Percentiles rank a stretch among this genome's conserved stretches.
Conservation (phyloP, 2,329 filamentous ascomycete species). For the Hymenoscyphus scutula region DNA sequence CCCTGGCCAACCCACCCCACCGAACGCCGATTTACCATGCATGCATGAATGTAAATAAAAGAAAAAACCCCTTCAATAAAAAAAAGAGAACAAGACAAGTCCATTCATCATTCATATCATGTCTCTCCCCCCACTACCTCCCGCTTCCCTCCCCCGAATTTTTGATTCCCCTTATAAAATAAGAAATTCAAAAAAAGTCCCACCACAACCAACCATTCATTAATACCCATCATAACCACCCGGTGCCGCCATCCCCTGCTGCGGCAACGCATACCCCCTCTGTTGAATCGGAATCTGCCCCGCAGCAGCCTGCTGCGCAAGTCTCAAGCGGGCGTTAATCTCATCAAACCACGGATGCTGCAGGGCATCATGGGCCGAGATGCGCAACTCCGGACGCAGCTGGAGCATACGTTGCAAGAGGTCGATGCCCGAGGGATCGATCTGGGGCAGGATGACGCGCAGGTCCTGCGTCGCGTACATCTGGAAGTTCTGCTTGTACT, state of each 20-base stretch:
- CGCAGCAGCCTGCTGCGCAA: conserved; percentile 23
- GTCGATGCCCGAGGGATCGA: conserved; percentile 84
- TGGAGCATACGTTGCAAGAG: conserved; percentile 89
- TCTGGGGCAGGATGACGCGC: conserved; percentile 80
- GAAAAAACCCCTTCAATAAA: conserved; percentile 11
- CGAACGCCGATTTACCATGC: too few relatives aligned
- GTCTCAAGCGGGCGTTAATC: conserved; percentile 40
- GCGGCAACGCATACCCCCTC: conserved; percentile 28
- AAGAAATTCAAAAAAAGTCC: too few relatives aligned
- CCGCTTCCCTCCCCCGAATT: too few relatives aligned
- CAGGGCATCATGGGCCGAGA: conserved; percentile 82
- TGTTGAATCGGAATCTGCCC: conserved; percentile 25
- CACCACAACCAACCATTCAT: too few relatives aligned
- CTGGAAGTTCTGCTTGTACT: conserved; percentile 94
- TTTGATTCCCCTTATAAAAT: too few relatives aligned
- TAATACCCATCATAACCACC: conserved; percentile 29
- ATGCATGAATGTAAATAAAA: neutral
- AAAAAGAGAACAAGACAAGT: too few relatives aligned
- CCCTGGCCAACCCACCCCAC: too few relatives aligned
- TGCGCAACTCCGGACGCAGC: conserved; percentile 83
- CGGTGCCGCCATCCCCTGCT: conserved; percentile 28
- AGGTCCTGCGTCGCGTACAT: conserved; percentile 93
- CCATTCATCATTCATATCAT: too few relatives aligned
- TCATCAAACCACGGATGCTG: conserved; percentile 92
- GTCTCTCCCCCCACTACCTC: neutral